These are phyloP conservation scores for Plantago major DNA, from an alignment of 257 asterid species.

Conservation along the genomic window DNA sequence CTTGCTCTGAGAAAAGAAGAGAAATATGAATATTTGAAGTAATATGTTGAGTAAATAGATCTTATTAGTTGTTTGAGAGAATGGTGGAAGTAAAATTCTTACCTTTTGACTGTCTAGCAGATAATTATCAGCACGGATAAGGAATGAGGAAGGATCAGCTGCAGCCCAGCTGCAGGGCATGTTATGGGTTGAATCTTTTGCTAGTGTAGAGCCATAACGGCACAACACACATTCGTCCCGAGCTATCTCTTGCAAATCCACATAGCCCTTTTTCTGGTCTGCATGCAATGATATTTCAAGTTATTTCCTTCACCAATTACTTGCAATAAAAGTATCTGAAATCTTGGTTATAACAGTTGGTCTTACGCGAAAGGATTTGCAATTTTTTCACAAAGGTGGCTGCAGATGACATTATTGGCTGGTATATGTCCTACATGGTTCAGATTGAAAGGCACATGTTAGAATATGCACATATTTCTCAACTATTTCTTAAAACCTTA, in stretches of 20 bases:
- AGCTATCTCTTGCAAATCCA: constrained; percentile 55
- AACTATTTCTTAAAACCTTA: too few species aligned
- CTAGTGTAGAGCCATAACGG: constrained; percentile 66
- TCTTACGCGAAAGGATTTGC: constrained; percentile 69
- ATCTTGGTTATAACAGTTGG: not conserved
- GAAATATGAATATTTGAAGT: not conserved
- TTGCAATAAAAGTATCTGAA: not conserved
- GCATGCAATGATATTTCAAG: constrained; percentile 17
- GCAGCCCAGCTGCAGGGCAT: constrained; percentile 67
- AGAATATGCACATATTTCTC: not conserved
- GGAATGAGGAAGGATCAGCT: constrained; percentile 68
- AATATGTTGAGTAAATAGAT: not conserved
- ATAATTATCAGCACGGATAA: constrained; percentile 71
- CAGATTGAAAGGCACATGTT: constrained; percentile 2
- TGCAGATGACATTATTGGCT: constrained; percentile 47
- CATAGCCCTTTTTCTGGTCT: constrained; percentile 73
- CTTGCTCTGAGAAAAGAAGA: constrained; percentile 40
- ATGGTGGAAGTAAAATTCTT: not conserved
- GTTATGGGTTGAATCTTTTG: constrained; percentile 49
- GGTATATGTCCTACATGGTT: constrained; percentile 45
- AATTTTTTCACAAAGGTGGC: constrained; percentile 61
- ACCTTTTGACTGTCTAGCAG: constrained; percentile 69
- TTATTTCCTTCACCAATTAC: constrained; percentile 2
- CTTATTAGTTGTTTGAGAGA: not conserved
- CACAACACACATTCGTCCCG: constrained; percentile 41